phyloP scores from a whole-genome alignment of 306 rosid genomes.

The Potentilla sterilis region DNA sequence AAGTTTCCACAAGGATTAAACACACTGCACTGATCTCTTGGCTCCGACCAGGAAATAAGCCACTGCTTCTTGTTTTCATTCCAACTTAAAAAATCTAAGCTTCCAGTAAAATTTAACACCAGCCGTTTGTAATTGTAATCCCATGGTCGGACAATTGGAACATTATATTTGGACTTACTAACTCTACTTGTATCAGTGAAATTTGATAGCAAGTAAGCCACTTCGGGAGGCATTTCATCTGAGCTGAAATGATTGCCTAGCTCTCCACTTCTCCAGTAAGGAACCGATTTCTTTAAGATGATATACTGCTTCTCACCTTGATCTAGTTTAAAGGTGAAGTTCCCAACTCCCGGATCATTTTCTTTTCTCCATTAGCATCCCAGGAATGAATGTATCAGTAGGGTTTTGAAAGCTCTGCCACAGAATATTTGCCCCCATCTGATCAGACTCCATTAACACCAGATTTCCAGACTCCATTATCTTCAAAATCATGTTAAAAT shows the following conservation, averaged over 20 bases:
- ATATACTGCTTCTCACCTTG: not conserved
- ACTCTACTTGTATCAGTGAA: not conserved
- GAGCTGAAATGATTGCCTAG: not conserved
- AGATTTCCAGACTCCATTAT: constrained; percentile 52
- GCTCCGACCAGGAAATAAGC: not conserved
- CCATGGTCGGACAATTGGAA: not conserved
- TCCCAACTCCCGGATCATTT: constrained; percentile 1
- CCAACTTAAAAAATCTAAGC: not conserved
- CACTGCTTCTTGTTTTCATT: not conserved
- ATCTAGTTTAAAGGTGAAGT: constrained; percentile 24
- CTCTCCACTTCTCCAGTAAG: constrained; percentile 23
- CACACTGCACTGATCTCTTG: constrained; percentile 18
- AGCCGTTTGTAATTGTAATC: constrained; percentile 8
- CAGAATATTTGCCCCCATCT: not conserved
- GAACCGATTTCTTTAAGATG: not conserved
- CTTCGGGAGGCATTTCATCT: not conserved
- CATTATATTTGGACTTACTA: too few relatives aligned
- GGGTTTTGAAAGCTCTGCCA: constrained; percentile 56
- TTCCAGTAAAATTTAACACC: constrained; percentile 25
- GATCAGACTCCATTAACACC: not conserved
- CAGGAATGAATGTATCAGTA: constrained; percentile 49
- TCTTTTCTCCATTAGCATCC: constrained; percentile 37
- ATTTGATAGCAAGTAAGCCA: not conserved
- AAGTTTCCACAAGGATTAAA: constrained; percentile 34
- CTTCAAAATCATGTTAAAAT: not conserved